Evolutionary conservation across 2,329 filamentous ascomycete genomes (phyloP).

Genomic region (Neoarthrinium moseri): DNA sequence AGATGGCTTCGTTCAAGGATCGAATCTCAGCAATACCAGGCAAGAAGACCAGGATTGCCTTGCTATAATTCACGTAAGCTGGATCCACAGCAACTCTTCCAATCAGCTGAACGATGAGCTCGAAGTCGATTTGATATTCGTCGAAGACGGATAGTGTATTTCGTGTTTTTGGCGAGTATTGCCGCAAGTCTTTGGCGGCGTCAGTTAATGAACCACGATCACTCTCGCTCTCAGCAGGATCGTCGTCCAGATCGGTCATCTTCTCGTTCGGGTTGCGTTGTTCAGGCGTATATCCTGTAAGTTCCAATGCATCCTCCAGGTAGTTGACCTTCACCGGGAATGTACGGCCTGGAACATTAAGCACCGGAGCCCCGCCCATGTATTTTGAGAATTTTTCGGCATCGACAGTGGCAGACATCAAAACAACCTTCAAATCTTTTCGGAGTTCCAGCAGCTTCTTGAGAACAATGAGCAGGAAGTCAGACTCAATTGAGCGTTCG

Average conservation of each 20-base stretch:
- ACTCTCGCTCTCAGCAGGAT: conserved; percentile 48
- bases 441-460: conserved; percentile 76
- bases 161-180: conserved; percentile 75
- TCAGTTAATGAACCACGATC: conserved; percentile 53
- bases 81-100: conserved; percentile 70
- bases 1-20: conserved; percentile 80
- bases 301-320: conserved; percentile 88
- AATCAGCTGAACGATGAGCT: conserved; percentile 79
- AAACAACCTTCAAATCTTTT: conserved; percentile 83
- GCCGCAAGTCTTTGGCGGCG: conserved; percentile 62
- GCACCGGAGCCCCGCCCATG: conserved; percentile 77
- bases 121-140: conserved; percentile 89
- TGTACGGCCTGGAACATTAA: conserved; percentile 89
- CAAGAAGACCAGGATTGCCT: conserved; percentile 90
- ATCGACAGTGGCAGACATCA: conserved; percentile 98
- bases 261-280: conserved; percentile 47
- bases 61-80: conserved; percentile 71
- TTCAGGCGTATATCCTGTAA: conserved; percentile 71
- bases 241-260: conserved; percentile 63
- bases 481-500: conserved; percentile 92
- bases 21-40: conserved; percentile 93
- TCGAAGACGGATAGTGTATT: conserved; percentile 76
- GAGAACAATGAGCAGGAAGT: conserved; percentile 90
- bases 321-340: conserved; percentile 88
- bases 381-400: conserved; percentile 89